Conservation (phyloP, 192 early-diverging fungal genomes). For the Coemansia interrupta region DNA sequence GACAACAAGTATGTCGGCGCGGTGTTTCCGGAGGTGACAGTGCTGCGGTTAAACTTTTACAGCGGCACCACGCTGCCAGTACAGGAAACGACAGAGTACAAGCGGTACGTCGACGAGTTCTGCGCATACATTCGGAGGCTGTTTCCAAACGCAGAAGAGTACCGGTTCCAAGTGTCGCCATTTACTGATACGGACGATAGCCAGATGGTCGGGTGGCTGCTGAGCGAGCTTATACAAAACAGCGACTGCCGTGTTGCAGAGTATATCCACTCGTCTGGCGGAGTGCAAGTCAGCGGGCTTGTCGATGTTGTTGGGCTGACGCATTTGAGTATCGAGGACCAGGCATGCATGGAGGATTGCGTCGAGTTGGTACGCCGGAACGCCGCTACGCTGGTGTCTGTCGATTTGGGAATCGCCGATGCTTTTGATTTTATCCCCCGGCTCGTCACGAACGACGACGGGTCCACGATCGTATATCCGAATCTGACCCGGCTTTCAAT, state of each 20-base stretch:
- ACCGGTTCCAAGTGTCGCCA: constrained; percentile 34
- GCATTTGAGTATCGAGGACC: constrained; percentile 33
- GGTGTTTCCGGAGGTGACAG: constrained; percentile 23
- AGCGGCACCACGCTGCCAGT: constrained; percentile 27
- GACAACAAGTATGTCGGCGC: constrained; percentile 17
- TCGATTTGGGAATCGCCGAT: constrained; percentile 37
- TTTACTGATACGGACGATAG: constrained; percentile 46
- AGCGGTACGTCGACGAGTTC: constrained; percentile 17
- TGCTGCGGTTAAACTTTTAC: constrained; percentile 41
- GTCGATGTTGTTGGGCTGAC: constrained; percentile 26
- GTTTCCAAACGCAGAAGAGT: constrained; percentile 28
- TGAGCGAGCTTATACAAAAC: constrained; percentile 12
- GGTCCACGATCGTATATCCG: constrained; percentile 23
- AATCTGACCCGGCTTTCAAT: constrained; percentile 23
- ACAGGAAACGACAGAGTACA: constrained; percentile 30
- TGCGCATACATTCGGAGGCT: constrained; percentile 15
- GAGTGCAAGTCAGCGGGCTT: constrained; percentile 37
- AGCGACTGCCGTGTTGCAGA: constrained; percentile 15
- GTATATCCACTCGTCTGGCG: constrained; percentile 40
- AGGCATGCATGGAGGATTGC: constrained; percentile 29
- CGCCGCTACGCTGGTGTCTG: constrained; percentile 28
- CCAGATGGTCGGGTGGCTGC: constrained; percentile 42
- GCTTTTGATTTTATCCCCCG: constrained; percentile 22
- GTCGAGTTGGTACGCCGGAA: constrained; percentile 39
- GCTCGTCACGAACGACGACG: constrained; percentile 25